Evolutionary conservation across 352 stramenopile species (phyloP).

Genomic region (Phytopythium litorale): DNA sequence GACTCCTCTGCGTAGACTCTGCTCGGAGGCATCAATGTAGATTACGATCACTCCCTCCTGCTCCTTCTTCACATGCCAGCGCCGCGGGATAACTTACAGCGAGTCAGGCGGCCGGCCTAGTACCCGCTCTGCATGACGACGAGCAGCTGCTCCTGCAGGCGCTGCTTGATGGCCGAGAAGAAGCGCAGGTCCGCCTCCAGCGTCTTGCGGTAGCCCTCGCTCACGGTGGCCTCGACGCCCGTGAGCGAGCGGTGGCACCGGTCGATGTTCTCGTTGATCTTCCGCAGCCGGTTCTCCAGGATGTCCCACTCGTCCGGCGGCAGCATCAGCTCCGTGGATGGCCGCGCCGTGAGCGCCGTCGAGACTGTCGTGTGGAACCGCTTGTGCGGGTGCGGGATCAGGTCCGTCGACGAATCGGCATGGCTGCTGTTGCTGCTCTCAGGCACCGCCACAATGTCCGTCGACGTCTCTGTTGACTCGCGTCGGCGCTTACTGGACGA

Average conservation of each 20-base stretch:
- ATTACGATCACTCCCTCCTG: neutral
- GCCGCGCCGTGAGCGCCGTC: conserved; percentile 33
- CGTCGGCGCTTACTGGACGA: conserved; percentile 28
- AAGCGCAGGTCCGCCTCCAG: conserved; percentile 63
- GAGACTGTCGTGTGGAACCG: conserved; percentile 40
- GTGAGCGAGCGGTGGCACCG: conserved; percentile 50
- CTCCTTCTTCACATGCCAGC: neutral
- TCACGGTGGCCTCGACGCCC: conserved; percentile 38
- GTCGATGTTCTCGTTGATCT: conserved; percentile 69
- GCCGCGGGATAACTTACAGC: neutral
- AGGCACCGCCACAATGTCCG: conserved; percentile 41
- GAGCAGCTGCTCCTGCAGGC: conserved; percentile 63
- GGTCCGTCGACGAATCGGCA: conserved; percentile 12
- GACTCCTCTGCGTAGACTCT: neutral
- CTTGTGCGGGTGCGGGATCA: conserved; percentile 46
- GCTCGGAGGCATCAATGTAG: neutral
- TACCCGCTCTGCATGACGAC: conserved; percentile 68
- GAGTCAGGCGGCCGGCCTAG: conserved; percentile 12
- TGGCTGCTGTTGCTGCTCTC: conserved; percentile 11
- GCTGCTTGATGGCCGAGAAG: conserved; percentile 72
- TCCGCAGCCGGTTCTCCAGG: conserved; percentile 51
- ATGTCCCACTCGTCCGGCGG: conserved; percentile 68
- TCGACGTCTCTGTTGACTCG: conserved; percentile 17
- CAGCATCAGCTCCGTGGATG: conserved; percentile 32
- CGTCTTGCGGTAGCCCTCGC: conserved; percentile 50